Base-by-base conservation (phyloP, 768 basidiomycete species). In the Tylopilus subfusipes region DNA sequence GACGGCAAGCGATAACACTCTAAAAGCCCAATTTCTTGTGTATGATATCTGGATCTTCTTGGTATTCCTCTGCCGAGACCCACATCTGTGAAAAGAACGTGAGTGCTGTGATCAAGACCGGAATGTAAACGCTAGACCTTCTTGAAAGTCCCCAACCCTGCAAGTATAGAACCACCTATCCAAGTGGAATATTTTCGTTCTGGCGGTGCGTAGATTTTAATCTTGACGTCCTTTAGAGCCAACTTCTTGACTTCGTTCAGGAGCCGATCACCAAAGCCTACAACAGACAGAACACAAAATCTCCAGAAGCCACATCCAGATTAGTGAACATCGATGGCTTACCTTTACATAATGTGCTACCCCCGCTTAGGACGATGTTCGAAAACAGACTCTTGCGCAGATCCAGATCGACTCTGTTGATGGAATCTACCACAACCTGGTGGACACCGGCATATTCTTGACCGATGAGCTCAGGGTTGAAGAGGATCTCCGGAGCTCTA, bases 141-240 rank as follows among this genome's bases (percentile, higher is more conserved):
- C 76, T 96, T 98, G 81, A 99, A 99, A 33, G 97, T 97, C 61
- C 84, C 94, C 57, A 99, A 71, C 36, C 95, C 95, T 47, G 96
- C 96, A 49, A 99, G 74, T 68, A 99, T 99, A 53, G 92, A 95
- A 6, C 97, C 97, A 50, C 97, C 96, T 64, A 94, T 94, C 92
- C 92, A 95, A 43, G 92, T 93, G 31, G 91, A 93, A 73, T 96
- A 96, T 72, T 98, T 99, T 62, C 97, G 86, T 73, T 99, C 97
- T n/a, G 97, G 97, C 19, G 97, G 97, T 25, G 97, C 97, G 63
- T 92, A 96, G 64, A 99, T 99, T 78, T 96, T 97, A 73, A 99
- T 93, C 78, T 98, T 99, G 65, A 96, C 83, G 62, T 98, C 96
- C 69, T 94, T 93, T 60, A 98, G 72, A 25, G 95, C 93, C 44